Evolutionary conservation across 2,329 filamentous ascomycete genomes (phyloP).

Genomic region (Coniochaeta pulveracea): DNA sequence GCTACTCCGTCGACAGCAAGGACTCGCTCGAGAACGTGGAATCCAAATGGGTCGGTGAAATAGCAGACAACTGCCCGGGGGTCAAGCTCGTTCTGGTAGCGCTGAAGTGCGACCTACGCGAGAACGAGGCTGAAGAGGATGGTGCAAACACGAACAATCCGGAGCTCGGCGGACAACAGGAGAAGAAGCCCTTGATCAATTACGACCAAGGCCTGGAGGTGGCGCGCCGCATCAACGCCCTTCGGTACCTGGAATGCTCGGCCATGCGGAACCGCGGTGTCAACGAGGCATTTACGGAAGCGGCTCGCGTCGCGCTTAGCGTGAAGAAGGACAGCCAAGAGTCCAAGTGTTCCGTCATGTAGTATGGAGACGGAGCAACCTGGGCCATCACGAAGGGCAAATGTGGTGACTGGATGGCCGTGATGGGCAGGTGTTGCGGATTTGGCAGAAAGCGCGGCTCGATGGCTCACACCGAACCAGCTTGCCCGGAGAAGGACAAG

Average conservation of each 20-base stretch:
- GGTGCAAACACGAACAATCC: constrained; percentile 15
- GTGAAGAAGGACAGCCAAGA: constrained; percentile 56
- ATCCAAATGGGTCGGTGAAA: constrained; percentile 97
- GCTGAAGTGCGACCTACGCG: constrained; percentile 90
- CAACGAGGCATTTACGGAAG: constrained; percentile 97
- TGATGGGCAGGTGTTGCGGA: constrained; percentile 4
- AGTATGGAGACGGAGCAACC: constrained; percentile 9
- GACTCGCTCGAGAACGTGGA: constrained; percentile 98
- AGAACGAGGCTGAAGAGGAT: constrained; percentile 62
- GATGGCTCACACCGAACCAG: no score
- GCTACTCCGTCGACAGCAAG: constrained; percentile 92
- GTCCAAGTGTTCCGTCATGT: constrained; percentile 52
- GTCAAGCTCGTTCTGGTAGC: constrained; percentile 93
- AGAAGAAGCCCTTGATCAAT: constrained; percentile 66
- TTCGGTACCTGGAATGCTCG: constrained; percentile 95
- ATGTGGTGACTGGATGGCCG: no score
- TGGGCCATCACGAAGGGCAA: no score
- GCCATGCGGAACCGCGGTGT: constrained; percentile 97
- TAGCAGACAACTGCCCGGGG: constrained; percentile 91
- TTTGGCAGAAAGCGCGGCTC: not conserved
- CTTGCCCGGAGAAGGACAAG: no score
- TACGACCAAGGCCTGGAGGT: constrained; percentile 90
- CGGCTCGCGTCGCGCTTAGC: constrained; percentile 80
- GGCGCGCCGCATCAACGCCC: constrained; percentile 79
- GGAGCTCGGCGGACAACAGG: constrained; percentile 25